Conservation (phyloP, 2,329 filamentous ascomycete genomes). For the Verticillium longisporum region DNA sequence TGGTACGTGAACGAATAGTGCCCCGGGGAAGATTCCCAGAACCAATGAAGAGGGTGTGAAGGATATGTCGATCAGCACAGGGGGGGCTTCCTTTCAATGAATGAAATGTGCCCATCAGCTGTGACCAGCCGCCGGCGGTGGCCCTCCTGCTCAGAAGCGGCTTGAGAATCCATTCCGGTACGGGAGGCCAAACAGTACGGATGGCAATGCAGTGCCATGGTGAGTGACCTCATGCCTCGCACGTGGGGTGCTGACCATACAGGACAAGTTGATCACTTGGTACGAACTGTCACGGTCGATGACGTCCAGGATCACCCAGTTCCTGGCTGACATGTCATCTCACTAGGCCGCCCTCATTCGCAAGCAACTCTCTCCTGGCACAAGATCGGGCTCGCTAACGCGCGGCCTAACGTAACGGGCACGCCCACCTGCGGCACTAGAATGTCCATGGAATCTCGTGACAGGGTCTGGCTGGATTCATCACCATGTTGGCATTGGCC, state of each 20-base stretch:
- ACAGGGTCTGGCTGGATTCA: slow-evolving; percentile 2
- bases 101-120: neutral
- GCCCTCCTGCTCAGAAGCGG: neutral
- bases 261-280: neutral
- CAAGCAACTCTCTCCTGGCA: neutral
- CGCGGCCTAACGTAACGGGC: neutral
- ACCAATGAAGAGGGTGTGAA: slow-evolving; percentile 5
- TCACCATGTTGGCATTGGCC: neutral
- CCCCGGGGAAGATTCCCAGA: slow-evolving; percentile 4
- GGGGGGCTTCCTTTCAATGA: neutral
- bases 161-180: too few relatives aligned
- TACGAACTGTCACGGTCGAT: neutral
- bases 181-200: too few relatives aligned
- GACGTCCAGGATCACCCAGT: neutral
- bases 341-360: neutral
- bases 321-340: neutral
- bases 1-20: neutral
- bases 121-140: too few relatives aligned
- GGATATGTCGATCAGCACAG: slow-evolving; percentile 13
- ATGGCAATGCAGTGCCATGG: too few relatives aligned
- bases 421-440: slow-evolving; percentile 6
- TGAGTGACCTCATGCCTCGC: neutral
- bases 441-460: slow-evolving; percentile 6
- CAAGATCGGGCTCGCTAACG: neutral
- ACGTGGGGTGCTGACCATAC: neutral